These are phyloP conservation scores for Colletotrichum caudatum DNA, from an alignment of 2,329 filamentous ascomycete species.

Conservation along the genomic window DNA sequence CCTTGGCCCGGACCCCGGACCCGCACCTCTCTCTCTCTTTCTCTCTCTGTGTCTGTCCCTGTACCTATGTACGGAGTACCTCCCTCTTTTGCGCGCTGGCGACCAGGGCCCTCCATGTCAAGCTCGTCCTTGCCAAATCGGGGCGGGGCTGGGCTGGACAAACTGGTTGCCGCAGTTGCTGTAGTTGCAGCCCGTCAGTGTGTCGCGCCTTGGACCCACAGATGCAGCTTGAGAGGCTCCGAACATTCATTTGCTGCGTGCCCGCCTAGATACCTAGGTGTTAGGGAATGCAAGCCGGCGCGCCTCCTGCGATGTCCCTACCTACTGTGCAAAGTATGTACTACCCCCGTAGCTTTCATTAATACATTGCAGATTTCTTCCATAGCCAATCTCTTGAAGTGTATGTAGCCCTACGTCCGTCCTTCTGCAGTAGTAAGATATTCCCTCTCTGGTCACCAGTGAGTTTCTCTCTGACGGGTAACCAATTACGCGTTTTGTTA, in stretches of 20 bases:
- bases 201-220: conserved; percentile 18
- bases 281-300: background rate
- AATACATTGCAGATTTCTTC: background rate
- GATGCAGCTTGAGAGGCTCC: conserved; percentile 1
- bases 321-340: background rate
- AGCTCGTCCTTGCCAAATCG: conserved; percentile 24
- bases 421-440: background rate
- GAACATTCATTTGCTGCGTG: conserved; percentile 9
- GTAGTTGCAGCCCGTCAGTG: conserved; percentile 24
- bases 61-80: no score
- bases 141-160: conserved; percentile 10
- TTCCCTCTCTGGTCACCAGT: background rate
- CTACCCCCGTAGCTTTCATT: background rate
- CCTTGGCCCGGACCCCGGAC: background rate
- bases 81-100: background rate
- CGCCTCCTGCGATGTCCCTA: background rate
- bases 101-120: conserved; percentile 15
- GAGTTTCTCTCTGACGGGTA: background rate
- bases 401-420: background rate
- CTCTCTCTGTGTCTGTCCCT: background rate
- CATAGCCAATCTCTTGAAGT: background rate
- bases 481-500: background rate
- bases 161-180: conserved; percentile 29
- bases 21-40: background rate
- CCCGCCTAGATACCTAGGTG: conserved; percentile 13